phyloP scores from a whole-genome alignment of 1,139 yeast genomes.

The Tardiomyces depauwii region DNA sequence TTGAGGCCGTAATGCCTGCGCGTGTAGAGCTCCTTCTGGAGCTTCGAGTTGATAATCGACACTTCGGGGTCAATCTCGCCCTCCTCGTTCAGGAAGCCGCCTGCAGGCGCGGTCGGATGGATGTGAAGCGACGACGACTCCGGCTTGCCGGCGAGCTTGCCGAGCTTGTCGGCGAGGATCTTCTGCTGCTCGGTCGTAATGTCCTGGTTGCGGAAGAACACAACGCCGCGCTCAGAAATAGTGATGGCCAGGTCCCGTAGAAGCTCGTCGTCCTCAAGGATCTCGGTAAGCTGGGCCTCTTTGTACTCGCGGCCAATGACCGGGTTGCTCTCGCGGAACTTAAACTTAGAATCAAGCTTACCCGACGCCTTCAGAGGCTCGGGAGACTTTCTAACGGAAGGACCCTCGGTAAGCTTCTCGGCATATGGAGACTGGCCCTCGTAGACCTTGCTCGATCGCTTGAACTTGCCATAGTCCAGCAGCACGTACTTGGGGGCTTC shows the following conservation, averaged over 20 bases:
- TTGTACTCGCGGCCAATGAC: not conserved
- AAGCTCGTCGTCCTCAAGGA: conserved; percentile 41
- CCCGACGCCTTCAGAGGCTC: conserved; percentile 10
- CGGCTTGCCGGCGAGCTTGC: conserved; percentile 40
- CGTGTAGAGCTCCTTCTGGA: conserved; percentile 7
- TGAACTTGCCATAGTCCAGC: conserved; percentile 5
- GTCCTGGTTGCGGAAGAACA: conserved; percentile 11
- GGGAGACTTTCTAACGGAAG: conserved; percentile 8
- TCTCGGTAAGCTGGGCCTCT: conserved; percentile 32
- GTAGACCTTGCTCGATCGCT: not conserved
- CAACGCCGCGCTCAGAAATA: conserved; percentile 39
- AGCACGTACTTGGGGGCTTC: conserved; percentile 4
- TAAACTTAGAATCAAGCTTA: conserved; percentile 13
- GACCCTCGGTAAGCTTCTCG: conserved; percentile 11
- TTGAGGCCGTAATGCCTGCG: conserved; percentile 8
- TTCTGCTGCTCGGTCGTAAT: conserved; percentile 33
- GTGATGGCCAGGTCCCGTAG: conserved; percentile 42
- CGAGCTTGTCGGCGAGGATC: conserved; percentile 39
- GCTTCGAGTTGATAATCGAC: conserved; percentile 8
- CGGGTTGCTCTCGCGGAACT: conserved; percentile 12
- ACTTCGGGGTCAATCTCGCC: conserved; percentile 44
- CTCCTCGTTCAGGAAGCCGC: conserved; percentile 32
- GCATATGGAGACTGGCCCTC: conserved; percentile 19
- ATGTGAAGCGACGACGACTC: conserved; percentile 48
- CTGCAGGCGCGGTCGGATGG: conserved; percentile 35